Conservation (phyloP, 345 rosid genomes). For the Salix brachista region DNA sequence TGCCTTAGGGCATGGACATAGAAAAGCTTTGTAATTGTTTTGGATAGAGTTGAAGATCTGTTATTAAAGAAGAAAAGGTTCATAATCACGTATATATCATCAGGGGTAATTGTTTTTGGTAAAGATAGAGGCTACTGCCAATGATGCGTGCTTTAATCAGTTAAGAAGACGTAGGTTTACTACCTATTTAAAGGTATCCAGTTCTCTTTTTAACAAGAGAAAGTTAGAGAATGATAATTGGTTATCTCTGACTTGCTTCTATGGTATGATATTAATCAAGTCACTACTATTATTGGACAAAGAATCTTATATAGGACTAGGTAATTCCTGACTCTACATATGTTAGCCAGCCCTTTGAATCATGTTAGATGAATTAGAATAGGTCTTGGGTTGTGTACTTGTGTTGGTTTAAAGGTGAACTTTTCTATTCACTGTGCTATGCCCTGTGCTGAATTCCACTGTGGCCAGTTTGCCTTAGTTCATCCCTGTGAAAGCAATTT, state of each 20-base stretch:
- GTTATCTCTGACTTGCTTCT: not conserved
- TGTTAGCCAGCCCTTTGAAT: not conserved
- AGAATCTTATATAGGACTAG: not conserved
- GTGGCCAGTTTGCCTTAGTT: not conserved
- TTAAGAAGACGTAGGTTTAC: not conserved
- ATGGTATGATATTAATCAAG: not conserved
- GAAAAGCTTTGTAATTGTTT: no score
- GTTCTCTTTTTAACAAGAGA: not conserved
- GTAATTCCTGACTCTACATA: not conserved
- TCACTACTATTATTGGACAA: not conserved
- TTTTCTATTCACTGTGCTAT: not conserved
- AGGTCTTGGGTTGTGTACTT: not conserved
- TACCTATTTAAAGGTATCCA: not conserved
- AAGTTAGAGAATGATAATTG: not conserved
- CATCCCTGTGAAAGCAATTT: not conserved
- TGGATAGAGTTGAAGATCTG: not conserved
- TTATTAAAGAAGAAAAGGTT: not conserved
- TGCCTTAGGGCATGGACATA: not conserved
- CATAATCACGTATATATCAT: not conserved
- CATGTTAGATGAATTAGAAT: no score
- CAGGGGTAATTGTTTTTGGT: not conserved
- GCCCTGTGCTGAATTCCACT: not conserved
- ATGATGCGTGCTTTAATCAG: not conserved
- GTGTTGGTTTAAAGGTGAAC: not conserved
- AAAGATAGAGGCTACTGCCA: not conserved